These are phyloP conservation scores for Fagopyrum homotropicum DNA, from an alignment of 148 eudicot species.

Conservation along the genomic window DNA sequence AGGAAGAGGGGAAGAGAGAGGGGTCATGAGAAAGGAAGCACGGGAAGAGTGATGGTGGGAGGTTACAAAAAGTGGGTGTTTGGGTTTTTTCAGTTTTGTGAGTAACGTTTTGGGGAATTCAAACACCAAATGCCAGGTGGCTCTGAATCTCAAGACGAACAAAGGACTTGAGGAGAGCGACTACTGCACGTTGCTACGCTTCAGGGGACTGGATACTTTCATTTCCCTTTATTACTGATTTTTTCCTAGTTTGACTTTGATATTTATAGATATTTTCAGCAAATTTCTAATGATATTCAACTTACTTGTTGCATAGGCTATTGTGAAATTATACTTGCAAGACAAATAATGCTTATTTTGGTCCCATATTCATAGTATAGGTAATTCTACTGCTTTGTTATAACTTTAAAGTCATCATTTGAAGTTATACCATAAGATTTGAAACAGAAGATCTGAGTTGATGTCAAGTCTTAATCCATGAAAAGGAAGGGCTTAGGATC, in stretches of 20 bases:
- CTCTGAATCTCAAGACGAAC: background rate
- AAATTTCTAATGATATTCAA: too few species aligned
- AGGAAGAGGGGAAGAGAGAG: background rate
- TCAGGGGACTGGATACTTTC: background rate
- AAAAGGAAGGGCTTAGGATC: too few species aligned
- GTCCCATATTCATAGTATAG: too few species aligned
- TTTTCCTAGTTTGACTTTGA: background rate
- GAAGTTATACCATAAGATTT: too few species aligned
- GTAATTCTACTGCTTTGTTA: too few species aligned
- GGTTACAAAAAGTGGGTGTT: constrained; percentile 7
- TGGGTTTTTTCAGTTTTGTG: background rate
- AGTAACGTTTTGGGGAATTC: background rate
- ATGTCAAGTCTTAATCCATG: too few species aligned
- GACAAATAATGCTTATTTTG: background rate
- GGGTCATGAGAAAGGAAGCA: background rate
- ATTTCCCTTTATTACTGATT: background rate
- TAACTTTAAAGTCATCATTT: too few species aligned
- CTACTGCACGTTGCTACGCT: background rate
- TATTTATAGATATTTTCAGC: too few species aligned
- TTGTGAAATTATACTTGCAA: background rate
- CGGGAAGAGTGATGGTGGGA: constrained; percentile 4
- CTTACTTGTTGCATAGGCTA: too few species aligned
- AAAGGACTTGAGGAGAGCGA: background rate
- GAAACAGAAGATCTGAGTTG: too few species aligned
- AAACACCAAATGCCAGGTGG: constrained; percentile 10